Conservation (phyloP, 768 basidiomycete species). For the Termitomyces sp. region DNA sequence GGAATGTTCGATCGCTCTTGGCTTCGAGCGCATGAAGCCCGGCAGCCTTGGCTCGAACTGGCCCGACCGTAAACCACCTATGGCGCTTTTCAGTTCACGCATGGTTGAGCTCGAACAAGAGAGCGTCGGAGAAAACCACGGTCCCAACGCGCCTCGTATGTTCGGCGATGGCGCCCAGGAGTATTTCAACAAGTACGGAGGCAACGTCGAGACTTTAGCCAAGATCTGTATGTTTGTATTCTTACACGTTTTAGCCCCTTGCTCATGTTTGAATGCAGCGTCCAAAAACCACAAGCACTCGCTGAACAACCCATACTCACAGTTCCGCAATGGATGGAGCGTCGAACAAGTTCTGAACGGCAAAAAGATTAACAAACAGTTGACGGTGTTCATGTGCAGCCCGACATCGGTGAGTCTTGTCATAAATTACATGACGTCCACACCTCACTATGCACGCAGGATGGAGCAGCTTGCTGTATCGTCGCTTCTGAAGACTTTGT, state of each 20-base stretch:
- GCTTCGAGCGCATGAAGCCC: conserved; percentile 82
- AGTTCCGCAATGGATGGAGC: conserved; percentile 78
- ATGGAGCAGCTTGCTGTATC: conserved; percentile 74
- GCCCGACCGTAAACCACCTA: conserved; percentile 50
- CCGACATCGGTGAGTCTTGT: conserved; percentile 63
- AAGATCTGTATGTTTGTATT: conserved; percentile 56
- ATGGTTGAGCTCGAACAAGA: conserved; percentile 45
- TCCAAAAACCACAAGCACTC: conserved; percentile 86
- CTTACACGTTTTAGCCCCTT: no score
- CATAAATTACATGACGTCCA: no score
- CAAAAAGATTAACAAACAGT: conserved; percentile 64
- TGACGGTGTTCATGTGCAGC: conserved; percentile 86
- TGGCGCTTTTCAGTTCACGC: conserved; percentile 37
- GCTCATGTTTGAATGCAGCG: conserved; percentile 34
- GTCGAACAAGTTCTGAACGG: conserved; percentile 66
- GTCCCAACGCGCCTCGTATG: conserved; percentile 68
- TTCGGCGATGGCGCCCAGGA: conserved; percentile 76
- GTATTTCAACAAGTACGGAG: conserved; percentile 75
- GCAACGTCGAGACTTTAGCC: conserved; percentile 61
- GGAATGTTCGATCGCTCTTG: conserved; percentile 77
- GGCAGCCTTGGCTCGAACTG: conserved; percentile 70
- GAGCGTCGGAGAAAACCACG: conserved; percentile 56
- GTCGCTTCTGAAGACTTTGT: conserved; percentile 81
- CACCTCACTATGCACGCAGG: conserved; percentile 31
- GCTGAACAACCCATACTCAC: conserved; percentile 79